A percentile compares a stretch with the other conserved stretches of the same genome.
phyloP scores from a whole-genome alignment of 345 rosid genomes.

The Noccaea caerulescens region DNA sequence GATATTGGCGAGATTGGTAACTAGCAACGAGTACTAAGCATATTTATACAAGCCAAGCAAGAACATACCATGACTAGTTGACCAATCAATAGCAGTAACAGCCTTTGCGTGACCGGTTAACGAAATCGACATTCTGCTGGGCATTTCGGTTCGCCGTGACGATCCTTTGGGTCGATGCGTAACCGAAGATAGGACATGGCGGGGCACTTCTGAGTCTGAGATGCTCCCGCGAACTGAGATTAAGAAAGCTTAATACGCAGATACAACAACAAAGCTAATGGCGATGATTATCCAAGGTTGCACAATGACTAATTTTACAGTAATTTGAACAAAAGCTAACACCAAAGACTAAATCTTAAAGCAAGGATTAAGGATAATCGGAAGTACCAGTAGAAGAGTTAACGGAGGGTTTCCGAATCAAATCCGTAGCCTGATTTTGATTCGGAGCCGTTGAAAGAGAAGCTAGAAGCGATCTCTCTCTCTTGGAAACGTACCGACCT shows the following conservation, averaged over 20 bases:
- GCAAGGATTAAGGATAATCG: not conserved
- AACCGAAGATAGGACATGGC: conserved; percentile 49
- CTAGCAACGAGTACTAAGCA: not conserved
- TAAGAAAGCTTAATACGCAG: conserved; percentile 15
- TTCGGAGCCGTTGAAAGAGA: conserved; percentile 23
- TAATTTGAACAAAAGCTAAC: not conserved
- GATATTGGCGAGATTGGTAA: not conserved
- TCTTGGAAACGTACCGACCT: conserved; percentile 73
- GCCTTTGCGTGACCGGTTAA: conserved; percentile 68
- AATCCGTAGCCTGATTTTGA: conserved; percentile 28
- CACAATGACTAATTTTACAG: not conserved
- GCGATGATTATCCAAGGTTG: not conserved
- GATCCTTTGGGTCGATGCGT: conserved; percentile 46
- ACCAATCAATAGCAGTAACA: conserved; percentile 76
- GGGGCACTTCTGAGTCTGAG: conserved; percentile 51
- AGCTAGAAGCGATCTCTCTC: conserved; percentile 58
- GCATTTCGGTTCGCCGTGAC: conserved; percentile 44
- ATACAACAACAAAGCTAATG: conserved; percentile 3
- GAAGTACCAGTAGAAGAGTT: conserved; percentile 50
- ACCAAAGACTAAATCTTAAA: conserved; percentile 16
- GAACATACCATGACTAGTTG: conserved; percentile 68
- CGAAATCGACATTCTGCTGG: conserved; percentile 55
- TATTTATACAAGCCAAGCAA: conserved; percentile 7
- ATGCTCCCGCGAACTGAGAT: conserved; percentile 68
- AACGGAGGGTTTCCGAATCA: conserved; percentile 14